Evolutionary conservation across 2,329 filamentous ascomycete species (phyloP).

Genomic region (Fusarium sp.): DNA sequence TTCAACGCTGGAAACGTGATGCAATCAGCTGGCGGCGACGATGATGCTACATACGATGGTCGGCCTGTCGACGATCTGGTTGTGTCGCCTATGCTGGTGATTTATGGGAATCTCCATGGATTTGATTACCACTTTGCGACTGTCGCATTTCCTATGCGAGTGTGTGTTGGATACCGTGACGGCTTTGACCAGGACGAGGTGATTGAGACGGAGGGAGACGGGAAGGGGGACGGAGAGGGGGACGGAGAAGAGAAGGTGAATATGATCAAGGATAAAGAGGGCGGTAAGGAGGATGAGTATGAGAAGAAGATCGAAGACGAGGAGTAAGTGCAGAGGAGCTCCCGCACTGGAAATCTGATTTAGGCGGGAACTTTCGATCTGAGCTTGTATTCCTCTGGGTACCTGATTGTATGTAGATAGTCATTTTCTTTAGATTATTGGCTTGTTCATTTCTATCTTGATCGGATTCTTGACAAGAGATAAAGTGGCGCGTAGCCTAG

Average conservation of each 20-base stretch:
- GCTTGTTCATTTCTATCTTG: background rate
- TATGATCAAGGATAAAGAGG: background rate
- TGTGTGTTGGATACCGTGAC: background rate
- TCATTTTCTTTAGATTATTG: background rate
- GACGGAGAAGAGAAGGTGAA: background rate
- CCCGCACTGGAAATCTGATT: background rate
- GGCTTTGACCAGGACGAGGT: accelerated
- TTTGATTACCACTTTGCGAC: accelerated
- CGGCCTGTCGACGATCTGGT: background rate
- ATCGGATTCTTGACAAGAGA: background rate
- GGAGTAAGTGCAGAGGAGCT: background rate
- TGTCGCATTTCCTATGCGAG: background rate
- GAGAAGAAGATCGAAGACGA: background rate
- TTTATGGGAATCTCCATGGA: accelerated
- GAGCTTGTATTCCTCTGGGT: background rate
- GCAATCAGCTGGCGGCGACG: accelerated
- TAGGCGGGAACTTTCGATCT: too few species aligned
- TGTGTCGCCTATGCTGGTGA: background rate
- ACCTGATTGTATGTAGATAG: background rate
- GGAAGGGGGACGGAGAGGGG: background rate
- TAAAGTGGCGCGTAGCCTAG: background rate
- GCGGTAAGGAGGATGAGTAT: background rate
- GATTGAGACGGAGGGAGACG: background rate
- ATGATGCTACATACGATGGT: background rate
- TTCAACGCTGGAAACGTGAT: background rate